Percentiles rank a stretch among this genome's conserved stretches.
These are phyloP conservation scores for Immersiella caudata DNA, from an alignment of 495 filamentous ascomycete species.

Conservation along the genomic window DNA sequence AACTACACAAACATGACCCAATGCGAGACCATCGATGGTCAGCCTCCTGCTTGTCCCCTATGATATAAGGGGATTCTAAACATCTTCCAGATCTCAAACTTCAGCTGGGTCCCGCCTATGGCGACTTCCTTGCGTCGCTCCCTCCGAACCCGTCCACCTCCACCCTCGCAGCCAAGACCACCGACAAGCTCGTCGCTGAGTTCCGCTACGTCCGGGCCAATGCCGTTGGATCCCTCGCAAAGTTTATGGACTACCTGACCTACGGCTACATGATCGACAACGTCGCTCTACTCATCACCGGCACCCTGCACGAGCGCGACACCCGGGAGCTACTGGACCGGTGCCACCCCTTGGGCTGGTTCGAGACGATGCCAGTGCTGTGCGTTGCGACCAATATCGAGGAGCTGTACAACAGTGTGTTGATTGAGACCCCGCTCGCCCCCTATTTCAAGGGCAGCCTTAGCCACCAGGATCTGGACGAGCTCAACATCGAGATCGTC, in stretches of 20 bases:
- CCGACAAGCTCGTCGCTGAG: constrained; percentile 96
- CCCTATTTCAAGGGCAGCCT: constrained; percentile 96
- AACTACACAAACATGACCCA: constrained; percentile 97
- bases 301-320: constrained; percentile 96
- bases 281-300: constrained; percentile 96
- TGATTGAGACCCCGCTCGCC: constrained; percentile 94
- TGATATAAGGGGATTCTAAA: constrained; percentile 1
- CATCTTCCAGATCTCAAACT: constrained; percentile 81
- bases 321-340: constrained; percentile 93
- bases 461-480: constrained; percentile 93
- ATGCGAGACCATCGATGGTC: constrained; percentile 98
- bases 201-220: constrained; percentile 95
- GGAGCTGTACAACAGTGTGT: constrained; percentile 95
- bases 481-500: constrained; percentile 99
- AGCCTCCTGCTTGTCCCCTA: constrained; percentile 22
- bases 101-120: constrained; percentile 93
- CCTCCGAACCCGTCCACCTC: constrained; percentile 98
- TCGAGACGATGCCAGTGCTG: constrained; percentile 97
- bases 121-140: constrained; percentile 92
- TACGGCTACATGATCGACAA: constrained; percentile 99
- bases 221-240: constrained; percentile 82
- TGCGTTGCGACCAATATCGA: constrained; percentile 98
- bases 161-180: constrained; percentile 88
- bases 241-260: constrained; percentile 95
- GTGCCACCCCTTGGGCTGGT: constrained; percentile 97